Conservation (phyloP, 345 rosid genomes). For the Populus pruinosa region DNA sequence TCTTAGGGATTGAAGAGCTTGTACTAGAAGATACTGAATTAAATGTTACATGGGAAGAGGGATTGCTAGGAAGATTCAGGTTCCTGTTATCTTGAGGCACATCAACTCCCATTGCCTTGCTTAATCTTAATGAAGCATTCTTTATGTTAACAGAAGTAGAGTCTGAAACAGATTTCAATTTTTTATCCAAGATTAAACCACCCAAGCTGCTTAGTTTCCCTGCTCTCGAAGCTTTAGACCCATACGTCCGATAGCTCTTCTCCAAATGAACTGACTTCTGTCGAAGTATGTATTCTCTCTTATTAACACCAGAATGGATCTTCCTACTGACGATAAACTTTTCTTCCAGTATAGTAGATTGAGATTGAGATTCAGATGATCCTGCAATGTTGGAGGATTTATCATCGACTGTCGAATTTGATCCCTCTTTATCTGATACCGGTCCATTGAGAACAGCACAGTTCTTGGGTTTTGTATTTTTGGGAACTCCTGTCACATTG, state of each 20-base stretch:
- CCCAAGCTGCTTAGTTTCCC: constrained; percentile 54
- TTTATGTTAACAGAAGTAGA: constrained; percentile 44
- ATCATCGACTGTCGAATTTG: constrained; percentile 37
- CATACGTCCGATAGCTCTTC: constrained; percentile 53
- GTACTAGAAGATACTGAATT: constrained; percentile 29
- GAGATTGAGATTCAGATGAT: constrained; percentile 56
- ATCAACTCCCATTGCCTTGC: constrained; percentile 45
- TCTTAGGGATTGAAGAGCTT: constrained; percentile 30
- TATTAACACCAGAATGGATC: constrained; percentile 47
- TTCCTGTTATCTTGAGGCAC: constrained; percentile 39
- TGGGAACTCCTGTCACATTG: constrained; percentile 31
- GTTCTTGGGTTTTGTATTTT: constrained; percentile 41
- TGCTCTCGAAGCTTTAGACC: constrained; percentile 56
- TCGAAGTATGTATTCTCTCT: constrained; percentile 64
- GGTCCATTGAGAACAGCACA: constrained; percentile 34
- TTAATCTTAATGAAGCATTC: constrained; percentile 46
- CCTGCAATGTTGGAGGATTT: constrained; percentile 42
- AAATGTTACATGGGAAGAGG: constrained; percentile 33
- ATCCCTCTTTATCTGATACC: constrained; percentile 48
- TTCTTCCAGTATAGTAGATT: constrained; percentile 53
- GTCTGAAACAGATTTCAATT: constrained; percentile 51
- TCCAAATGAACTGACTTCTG: constrained; percentile 73
- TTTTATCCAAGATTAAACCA: constrained; percentile 54
- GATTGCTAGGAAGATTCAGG: constrained; percentile 21
- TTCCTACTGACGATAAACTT: constrained; percentile 59